Evolutionary conservation across 202 grass and related monocot genomes (phyloP).

Genomic region (Panicum virgatum): DNA sequence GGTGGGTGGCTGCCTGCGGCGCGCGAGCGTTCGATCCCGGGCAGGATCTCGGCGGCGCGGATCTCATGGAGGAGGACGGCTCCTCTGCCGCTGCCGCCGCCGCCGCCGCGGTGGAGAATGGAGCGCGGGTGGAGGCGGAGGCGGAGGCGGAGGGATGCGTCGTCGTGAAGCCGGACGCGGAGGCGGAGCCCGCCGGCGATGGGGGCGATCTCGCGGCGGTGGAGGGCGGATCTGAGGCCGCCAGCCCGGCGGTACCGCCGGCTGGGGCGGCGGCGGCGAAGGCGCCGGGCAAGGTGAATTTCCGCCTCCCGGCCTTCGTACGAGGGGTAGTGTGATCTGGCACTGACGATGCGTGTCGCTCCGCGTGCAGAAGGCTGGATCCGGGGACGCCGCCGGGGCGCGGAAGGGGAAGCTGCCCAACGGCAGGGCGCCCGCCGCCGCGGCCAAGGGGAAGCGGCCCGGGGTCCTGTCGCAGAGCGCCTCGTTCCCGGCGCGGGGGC

Average conservation of each 20-base stretch:
- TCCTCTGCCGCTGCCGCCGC: neutral
- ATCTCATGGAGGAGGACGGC: constrained; percentile 50
- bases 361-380: constrained; percentile 53
- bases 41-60: constrained; percentile 18
- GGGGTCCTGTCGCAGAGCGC: constrained; percentile 60
- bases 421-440: constrained; percentile 24
- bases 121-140: neutral
- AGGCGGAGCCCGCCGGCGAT: neutral
- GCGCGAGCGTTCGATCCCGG: neutral
- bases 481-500: constrained; percentile 54
- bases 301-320: neutral
- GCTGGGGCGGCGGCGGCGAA: neutral
- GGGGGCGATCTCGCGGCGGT: neutral
- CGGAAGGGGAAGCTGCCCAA: constrained; percentile 58
- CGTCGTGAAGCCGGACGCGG: neutral
- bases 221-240: constrained; percentile 36
- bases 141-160: constrained; percentile 16
- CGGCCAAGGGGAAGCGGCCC: constrained; percentile 43
- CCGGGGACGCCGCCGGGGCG: constrained; percentile 28
- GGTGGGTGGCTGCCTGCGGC: too few species aligned
- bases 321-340: neutral
- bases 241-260: neutral
- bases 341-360: neutral
- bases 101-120: neutral
- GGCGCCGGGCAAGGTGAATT: neutral